Evolutionary conservation across 2,329 filamentous ascomycete species (phyloP), one percentile per base, ranked within the genome.

Genomic region (Dothiorella sarmentorum): DNA sequence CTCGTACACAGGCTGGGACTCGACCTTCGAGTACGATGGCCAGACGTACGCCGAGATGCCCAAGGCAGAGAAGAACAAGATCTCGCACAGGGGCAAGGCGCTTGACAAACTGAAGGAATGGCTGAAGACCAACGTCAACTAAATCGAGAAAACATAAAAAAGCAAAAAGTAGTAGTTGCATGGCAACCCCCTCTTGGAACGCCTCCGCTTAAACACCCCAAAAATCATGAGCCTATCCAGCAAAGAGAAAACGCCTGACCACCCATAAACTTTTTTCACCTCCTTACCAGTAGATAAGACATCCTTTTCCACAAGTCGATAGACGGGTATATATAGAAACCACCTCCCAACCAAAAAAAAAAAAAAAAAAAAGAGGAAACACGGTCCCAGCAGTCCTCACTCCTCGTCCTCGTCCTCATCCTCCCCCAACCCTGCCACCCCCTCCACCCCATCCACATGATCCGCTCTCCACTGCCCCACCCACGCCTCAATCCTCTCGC

Each of bases 31-130:
- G 76, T 93, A 95, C 66, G 83, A 95, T 63, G 92, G 92, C 40
- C 79, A 90, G 75, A 99, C 94, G 78, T 87, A 96, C 71, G 94
- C 94, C 26, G 94, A 99, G 78, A 99, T 99, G 94, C 88, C 91
- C 53, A 92, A 89, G 74, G 76, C 72, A 9, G 84, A 86, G 71
- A 95, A 95, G 85, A 99, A 97, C 78, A 85, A 86, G 69, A 90
- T 99, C 68, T 97, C 92, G 24, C 94, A 99, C 76, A 88, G 94
- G 42, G 87, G 84, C 64, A 90, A 87, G 69, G 94, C 94, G n/a
- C 78, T 99, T 56, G 82, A 85, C 63, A 96, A 96, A 76, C 80
- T 99, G 63, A 89, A 90, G 69, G 80, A 80, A 33, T 97, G 93
- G 91, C 82, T 75, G 61, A 67, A 71, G 63, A 64, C 40, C 68